phyloP scores from a whole-genome alignment of 352 stramenopile genomes.

The Blastocystis sp. region DNA sequence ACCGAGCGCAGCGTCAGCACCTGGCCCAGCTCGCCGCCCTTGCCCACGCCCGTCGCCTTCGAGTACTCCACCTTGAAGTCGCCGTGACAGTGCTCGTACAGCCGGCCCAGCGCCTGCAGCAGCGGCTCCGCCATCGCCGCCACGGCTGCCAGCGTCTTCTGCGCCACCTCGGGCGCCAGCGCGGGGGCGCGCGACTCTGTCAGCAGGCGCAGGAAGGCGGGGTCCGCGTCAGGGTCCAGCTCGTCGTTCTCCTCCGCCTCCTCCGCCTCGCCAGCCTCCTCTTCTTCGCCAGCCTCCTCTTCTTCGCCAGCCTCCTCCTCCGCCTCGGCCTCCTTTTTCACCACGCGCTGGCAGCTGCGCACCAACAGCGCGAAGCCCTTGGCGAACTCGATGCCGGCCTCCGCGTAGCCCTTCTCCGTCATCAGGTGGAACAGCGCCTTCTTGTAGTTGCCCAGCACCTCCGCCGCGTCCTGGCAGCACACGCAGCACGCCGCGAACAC shows the following conservation, averaged over 20 bases:
- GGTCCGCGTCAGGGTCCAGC: background rate
- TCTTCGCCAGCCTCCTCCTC: background rate
- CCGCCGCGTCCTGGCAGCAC: background rate
- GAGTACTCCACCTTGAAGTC: background rate
- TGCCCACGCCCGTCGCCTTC: background rate
- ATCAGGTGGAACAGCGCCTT: slow-evolving; percentile 11
- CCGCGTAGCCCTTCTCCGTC: background rate
- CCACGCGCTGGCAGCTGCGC: background rate
- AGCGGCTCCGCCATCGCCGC: background rate
- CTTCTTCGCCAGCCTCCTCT: background rate
- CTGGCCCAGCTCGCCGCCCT: background rate
- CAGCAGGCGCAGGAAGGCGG: background rate
- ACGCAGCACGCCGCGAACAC: background rate
- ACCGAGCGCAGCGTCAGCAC: background rate
- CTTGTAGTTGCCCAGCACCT: slow-evolving; percentile 30
- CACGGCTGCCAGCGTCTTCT: background rate
- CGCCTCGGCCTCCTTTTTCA: background rate
- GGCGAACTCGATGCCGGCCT: background rate
- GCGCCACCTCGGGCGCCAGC: background rate
- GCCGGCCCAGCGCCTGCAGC: background rate
- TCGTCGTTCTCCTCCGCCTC: background rate
- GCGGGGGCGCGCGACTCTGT: background rate
- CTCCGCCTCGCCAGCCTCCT: background rate
- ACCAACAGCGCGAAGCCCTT: background rate
- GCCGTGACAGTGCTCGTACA: background rate